Evolutionary conservation across 2,329 filamentous ascomycete species (phyloP), one percentile per base, ranked within the genome.

Genomic region (Beauveria asiatica): DNA sequence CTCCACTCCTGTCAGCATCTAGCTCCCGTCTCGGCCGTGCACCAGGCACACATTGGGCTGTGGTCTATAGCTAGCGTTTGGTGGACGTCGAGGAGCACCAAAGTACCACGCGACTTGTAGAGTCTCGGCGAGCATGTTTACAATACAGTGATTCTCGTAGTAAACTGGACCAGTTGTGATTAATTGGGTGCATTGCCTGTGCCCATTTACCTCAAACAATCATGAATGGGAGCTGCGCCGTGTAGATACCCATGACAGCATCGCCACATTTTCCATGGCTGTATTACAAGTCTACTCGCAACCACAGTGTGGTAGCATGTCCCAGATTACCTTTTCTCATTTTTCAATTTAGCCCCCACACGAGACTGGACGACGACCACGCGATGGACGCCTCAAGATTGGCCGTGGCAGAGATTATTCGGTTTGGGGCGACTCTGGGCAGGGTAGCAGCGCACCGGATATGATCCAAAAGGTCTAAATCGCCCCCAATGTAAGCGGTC

Each of bases 1-100:
- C 39, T 58, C 56, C 56, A 58, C 55, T 45, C 27, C 27, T 30
- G 56, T 51, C 56, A 58, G 46, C 55, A 25, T 44, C 46, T 51
- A 51, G 46, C 33, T 58, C 56, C 46, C 46, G 46, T 51, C 56
- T 37, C 17, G 48, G 21, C 41, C 19, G n/a, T 6, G 45, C 55
- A 45, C 45, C 8, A 25, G 45, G 45, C 37, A 42, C 54, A 39
- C 19, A 19, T 27, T 25, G 9, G 9, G 30, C 30, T 30, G 30
- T 30, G 10, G 27, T n/a, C 13, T 17, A 25, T 48, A 8, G 21
- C 27, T 9, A 46, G 16, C n/a, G n/a, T n/a, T 25, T 19, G n/a
- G 25, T 21, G n/a, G 25, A 8, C 3, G 25, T 19, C 25, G 10
- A 46, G 7, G n/a, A 11, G 16, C 11, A 13, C 30, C 13, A 25